Base-by-base conservation (phyloP, 495 filamentous ascomycete genomes). In the Aspergillus sclerotioniger region DNA sequence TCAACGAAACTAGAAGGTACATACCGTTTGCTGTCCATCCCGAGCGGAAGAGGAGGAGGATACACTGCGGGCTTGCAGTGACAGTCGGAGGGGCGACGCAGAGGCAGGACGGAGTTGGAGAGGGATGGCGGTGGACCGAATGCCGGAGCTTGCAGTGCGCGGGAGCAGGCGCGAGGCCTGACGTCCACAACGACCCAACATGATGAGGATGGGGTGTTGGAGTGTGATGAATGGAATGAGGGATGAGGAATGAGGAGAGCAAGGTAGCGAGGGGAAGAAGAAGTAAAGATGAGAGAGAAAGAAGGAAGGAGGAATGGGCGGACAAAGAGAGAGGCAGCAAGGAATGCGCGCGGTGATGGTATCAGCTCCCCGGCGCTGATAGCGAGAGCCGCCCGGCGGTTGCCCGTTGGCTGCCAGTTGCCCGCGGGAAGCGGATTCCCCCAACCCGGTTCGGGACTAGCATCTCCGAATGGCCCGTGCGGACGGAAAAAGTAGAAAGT, bases 1-100 rank as follows among this genome's bases (percentile, higher is more conserved):
- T 15, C 47, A 1, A 8, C 13, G 17, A 6, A 25, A 25, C 2
- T 20, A 9, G 21, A n/a, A 31, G 20, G 10, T 10, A 29, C 63
- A 35, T 51, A 79, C 76, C 67, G 72, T 71, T 46, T 79, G 76
- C 58, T 79, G 76, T 43, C 65, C 67, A 66, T 79, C 76, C 7
- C 66, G 69, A 57, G 65, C 73, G 43, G 64, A 62, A 21, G 76
- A 73, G 25, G 75, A 72, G 28, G 76, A 73, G 25, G 75, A 72
- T 33, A 76, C 70, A 67, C 65, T 59, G 54, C 75, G 74, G 58
- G 63, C 65, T 66, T 73, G 71, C 45, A 65, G 61, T 59, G 53
- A 66, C 59, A 51, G 57, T 49, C 54, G 56, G 53, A 58, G 45
- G 66, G 62, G 45, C 53, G 56, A 35, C 55, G 54, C 31, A 60